Base-by-base conservation (phyloP, 495 filamentous ascomycete genomes). In the Aspergillus steynii region DNA sequence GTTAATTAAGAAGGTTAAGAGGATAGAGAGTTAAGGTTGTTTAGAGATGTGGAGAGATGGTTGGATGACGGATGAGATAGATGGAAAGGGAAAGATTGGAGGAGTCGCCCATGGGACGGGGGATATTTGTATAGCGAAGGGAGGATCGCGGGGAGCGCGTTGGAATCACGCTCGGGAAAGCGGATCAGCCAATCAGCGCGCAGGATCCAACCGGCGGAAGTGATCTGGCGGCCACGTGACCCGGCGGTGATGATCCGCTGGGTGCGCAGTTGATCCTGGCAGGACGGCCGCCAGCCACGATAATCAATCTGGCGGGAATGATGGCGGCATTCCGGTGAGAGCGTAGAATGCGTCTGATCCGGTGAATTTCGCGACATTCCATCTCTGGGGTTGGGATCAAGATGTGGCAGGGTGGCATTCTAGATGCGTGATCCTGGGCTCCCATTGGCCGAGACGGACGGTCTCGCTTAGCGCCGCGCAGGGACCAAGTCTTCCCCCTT, bases 41-140 rank as follows among this genome's bases (percentile, higher is more conserved):
- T 67, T 67, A 67, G 69, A 73, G 72, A 68, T 71, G 63, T 64
- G 64, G 60, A 61, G 64, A 58, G 63, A 65, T 72, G 59, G 64
- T 65, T 72, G 66, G 72, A 68, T 70, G 71, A 70, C 75, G 65
- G 71, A 69, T 70, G 66, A 72, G 60, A 63, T 66, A 66, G 71
- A 68, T 71, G 71, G 61, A 57, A 80, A 72, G 77, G 68, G 69
- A 62, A 70, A 69, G 67, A 66, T 54, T 37, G 61, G 48, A 68
- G 65, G 59, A 63, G 60, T 20, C 65, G 60, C 59, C 52, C 65
- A 59, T 66, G 71, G 68, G 73, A 73, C 68, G 69, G 69, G 62
- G 63, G 72, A 74, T 81, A 81, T 82, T 82, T 82, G 74, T 82
- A 78, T 71, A 70, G 66, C 61, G 60, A 54, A 55, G 26, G 60